phyloP scores from a whole-genome alignment of 1,139 yeast species.

The Blastobotrys elegans region DNA sequence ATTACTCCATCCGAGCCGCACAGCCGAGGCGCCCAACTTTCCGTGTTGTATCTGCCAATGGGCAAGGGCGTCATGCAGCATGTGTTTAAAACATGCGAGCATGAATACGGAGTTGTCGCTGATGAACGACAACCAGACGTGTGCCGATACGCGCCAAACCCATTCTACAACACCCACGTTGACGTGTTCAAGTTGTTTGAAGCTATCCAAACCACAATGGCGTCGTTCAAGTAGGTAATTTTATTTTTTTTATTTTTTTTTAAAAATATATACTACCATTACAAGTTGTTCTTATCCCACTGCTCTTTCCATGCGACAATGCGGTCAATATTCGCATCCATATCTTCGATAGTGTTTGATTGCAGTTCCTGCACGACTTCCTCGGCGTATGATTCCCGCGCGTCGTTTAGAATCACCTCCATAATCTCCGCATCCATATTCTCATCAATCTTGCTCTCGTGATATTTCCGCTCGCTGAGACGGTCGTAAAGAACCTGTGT shows the following conservation, averaged over 20 bases:
- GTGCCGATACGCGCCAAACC: constrained; percentile 76
- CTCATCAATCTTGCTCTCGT: constrained; percentile 77
- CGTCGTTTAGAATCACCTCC: constrained; percentile 88
- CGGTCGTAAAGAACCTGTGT: constrained; percentile 71
- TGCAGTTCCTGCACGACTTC: constrained; percentile 76
- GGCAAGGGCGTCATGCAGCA: constrained; percentile 56
- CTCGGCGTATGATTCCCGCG: constrained; percentile 70
- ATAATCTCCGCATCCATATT: constrained; percentile 95
- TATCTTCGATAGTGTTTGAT: constrained; percentile 67
- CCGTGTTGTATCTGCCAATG: constrained; percentile 59
- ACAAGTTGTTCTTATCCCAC: constrained; percentile 46
- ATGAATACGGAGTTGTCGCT: constrained; percentile 56
- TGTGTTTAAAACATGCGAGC: constrained; percentile 38
- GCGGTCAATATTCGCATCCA: constrained; percentile 76
- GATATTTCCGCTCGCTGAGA: constrained; percentile 61
- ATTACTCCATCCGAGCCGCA: constrained; percentile 59
- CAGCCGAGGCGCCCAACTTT: constrained; percentile 77
- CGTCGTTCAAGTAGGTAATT: constrained; percentile 1
- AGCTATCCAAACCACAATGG: constrained; percentile 36
- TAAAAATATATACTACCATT: neutral
- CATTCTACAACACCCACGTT: constrained; percentile 70
- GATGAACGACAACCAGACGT: constrained; percentile 91
- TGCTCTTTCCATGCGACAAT: constrained; percentile 65
- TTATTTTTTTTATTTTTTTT: neutral
- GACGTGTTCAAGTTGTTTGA: constrained; percentile 52